Percentiles rank a stretch among this genome's conserved stretches.
Conservation (phyloP, 257 asterid genomes). For the Jacaranda mimosifolia region DNA sequence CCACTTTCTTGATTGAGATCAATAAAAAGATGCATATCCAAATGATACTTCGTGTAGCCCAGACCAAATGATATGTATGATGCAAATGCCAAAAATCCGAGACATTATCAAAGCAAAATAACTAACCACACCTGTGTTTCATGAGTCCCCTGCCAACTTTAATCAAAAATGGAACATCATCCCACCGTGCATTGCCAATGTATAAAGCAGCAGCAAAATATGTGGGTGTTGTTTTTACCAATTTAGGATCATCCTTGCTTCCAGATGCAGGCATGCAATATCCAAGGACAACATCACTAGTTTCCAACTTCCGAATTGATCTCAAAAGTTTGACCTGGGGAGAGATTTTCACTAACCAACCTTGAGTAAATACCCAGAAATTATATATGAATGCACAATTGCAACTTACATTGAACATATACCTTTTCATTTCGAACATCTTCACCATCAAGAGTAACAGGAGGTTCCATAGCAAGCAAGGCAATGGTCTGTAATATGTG, state of each 20-base stretch:
- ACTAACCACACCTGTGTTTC: constrained; percentile 42
- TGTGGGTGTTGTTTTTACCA: constrained; percentile 40
- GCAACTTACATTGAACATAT: not conserved
- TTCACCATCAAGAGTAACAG: constrained; percentile 57
- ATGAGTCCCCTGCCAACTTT: constrained; percentile 59
- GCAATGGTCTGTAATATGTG: constrained; percentile 65
- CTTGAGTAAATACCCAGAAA: constrained; percentile 21
- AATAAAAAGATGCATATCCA: not conserved
- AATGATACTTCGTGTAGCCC: not conserved
- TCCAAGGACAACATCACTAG: constrained; percentile 54
- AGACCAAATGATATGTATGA: not conserved
- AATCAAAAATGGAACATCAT: constrained; percentile 59
- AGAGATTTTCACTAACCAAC: constrained; percentile 6
- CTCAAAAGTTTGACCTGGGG: constrained; percentile 58
- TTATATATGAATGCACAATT: not conserved
- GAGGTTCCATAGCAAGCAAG: constrained; percentile 70
- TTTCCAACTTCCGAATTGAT: constrained; percentile 55
- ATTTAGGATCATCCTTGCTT: constrained; percentile 25
- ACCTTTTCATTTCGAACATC: constrained; percentile 64
- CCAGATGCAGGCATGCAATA: constrained; percentile 35
- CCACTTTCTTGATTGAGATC: not conserved
- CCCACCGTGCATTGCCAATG: constrained; percentile 67
- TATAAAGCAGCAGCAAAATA: constrained; percentile 57
- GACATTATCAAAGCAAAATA: not conserved
- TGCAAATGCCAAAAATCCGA: not conserved